phyloP scores from a whole-genome alignment of 306 rosid genomes.

The Styphnolobium japonicum region DNA sequence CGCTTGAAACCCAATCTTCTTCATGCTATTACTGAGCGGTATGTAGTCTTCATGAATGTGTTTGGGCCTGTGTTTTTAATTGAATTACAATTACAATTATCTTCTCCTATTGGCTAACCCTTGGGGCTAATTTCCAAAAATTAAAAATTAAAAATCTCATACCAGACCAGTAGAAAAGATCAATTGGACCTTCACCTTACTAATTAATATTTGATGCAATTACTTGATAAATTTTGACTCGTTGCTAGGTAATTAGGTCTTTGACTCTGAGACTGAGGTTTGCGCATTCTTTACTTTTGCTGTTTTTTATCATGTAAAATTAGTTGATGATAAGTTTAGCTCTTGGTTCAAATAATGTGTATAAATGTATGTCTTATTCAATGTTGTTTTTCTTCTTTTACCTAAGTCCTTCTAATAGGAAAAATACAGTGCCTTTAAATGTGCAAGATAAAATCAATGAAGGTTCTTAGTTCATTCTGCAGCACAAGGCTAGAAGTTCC shows the following conservation, averaged over 20 bases:
- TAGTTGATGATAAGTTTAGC: background rate
- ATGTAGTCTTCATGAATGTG: background rate
- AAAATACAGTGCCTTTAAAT: background rate
- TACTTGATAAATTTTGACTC: background rate
- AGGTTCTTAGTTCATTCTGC: slow-evolving; percentile 7
- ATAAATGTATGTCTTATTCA: background rate
- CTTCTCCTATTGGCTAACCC: background rate
- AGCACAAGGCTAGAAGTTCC: background rate
- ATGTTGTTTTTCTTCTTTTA: background rate
- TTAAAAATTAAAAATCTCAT: background rate
- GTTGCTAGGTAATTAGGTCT: background rate
- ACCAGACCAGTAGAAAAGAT: background rate
- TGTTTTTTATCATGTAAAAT: background rate
- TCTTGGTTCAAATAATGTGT: background rate
- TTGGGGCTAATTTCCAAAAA: background rate
- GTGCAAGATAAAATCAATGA: background rate
- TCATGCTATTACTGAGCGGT: slow-evolving; percentile 75
- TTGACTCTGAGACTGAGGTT: background rate
- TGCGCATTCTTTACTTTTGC: background rate
- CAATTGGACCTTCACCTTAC: background rate
- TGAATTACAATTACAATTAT: background rate
- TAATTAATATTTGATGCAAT: background rate
- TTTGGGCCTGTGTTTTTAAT: background rate
- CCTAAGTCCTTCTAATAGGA: background rate
- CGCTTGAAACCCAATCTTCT: slow-evolving; percentile 90